Percentiles rank a stretch among this genome's conserved stretches.
These are phyloP conservation scores for Candida maltosa DNA, from an alignment of 805 yeast genomes.

Conservation along the genomic window DNA sequence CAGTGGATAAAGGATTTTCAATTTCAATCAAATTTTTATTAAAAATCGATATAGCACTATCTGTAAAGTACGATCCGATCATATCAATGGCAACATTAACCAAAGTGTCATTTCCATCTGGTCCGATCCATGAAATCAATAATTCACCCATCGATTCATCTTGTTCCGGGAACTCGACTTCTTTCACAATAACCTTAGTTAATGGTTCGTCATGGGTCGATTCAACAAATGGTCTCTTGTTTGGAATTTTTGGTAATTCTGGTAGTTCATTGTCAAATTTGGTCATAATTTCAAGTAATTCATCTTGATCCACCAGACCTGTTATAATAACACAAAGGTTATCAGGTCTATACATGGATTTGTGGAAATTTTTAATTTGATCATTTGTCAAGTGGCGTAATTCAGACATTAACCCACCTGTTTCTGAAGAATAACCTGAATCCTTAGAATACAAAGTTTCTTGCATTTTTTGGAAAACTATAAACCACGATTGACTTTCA, in stretches of 20 bases:
- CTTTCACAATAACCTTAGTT: slow-evolving; percentile 37
- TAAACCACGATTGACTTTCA: slow-evolving; percentile 73
- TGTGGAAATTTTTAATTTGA: slow-evolving; percentile 75
- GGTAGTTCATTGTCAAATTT: slow-evolving; percentile 61
- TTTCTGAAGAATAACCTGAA: slow-evolving; percentile 88
- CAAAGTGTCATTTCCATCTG: slow-evolving; percentile 49
- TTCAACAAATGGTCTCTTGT: slow-evolving; percentile 78
- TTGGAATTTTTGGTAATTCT: slow-evolving; percentile 27
- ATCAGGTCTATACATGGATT: slow-evolving; percentile 69
- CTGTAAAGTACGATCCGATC: slow-evolving; percentile 70
- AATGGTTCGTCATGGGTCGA: slow-evolving; percentile 46
- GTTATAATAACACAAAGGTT: slow-evolving; percentile 78
- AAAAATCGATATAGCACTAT: slow-evolving; percentile 73
- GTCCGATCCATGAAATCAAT: slow-evolving; percentile 78
- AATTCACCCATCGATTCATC: slow-evolving; percentile 84
- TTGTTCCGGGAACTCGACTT: slow-evolving; percentile 79
- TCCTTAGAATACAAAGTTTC: slow-evolving; percentile 49
- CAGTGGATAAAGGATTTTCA: slow-evolving; percentile 77
- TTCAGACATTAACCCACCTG: slow-evolving; percentile 85
- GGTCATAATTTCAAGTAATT: slow-evolving; percentile 57
- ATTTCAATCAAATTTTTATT: slow-evolving; percentile 72
- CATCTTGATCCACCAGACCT: slow-evolving; percentile 81
- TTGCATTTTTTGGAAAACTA: slow-evolving; percentile 58
- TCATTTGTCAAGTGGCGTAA: slow-evolving; percentile 70
- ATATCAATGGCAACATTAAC: slow-evolving; percentile 68